These are phyloP conservation scores for Crithidia expoeki DNA, from an alignment of 208 protist species.

Conservation along the genomic window DNA sequence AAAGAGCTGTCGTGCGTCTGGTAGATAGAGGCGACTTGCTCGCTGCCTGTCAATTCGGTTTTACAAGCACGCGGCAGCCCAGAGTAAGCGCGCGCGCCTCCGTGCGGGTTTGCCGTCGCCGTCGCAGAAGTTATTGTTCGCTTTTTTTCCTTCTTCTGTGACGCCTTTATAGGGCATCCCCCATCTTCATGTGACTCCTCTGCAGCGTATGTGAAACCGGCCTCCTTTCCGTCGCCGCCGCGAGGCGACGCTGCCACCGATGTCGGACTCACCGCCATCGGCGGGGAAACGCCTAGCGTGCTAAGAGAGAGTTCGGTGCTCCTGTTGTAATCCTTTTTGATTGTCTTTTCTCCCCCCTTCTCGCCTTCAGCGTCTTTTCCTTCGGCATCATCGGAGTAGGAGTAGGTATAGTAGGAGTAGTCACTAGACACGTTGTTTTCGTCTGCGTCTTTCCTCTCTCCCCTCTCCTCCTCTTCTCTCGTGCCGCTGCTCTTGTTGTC, in stretches of 20 bases:
- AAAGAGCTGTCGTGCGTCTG: background rate
- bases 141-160: background rate
- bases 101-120: background rate
- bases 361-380: background rate
- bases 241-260: background rate
- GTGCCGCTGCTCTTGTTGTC: background rate
- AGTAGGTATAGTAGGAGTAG: slow-evolving; percentile 33
- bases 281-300: background rate
- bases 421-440: background rate
- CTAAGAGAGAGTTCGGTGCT: background rate
- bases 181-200: background rate
- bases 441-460: background rate
- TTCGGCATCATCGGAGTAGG: slow-evolving; percentile 15
- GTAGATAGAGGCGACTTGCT: background rate
- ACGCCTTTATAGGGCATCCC: background rate
- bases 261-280: slow-evolving; percentile 3
- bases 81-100: background rate
- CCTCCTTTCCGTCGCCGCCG: background rate
- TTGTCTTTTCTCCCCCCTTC: background rate
- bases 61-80: background rate
- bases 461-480: background rate
- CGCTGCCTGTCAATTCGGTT: background rate
- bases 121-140: background rate
- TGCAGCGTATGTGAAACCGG: background rate
- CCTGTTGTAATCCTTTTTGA: background rate